These are phyloP conservation scores for Dendrothele bispora DNA, from an alignment of 768 basidiomycete species.

Conservation along the genomic window DNA sequence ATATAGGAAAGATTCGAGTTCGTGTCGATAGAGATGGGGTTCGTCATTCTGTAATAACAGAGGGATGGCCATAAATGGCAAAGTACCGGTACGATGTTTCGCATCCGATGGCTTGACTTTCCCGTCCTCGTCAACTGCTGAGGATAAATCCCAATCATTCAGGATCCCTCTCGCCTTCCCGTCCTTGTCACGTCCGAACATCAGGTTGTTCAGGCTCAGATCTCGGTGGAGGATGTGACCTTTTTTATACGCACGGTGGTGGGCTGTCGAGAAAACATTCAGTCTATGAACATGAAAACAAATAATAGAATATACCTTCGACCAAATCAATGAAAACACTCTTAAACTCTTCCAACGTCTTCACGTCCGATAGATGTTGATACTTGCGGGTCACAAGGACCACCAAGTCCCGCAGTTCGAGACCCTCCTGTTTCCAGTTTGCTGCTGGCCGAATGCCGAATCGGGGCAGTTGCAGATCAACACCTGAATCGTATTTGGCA, in stretches of 20 bases:
- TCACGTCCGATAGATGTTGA: background rate
- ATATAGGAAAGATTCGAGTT: constrained; percentile 6
- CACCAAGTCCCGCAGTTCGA: constrained; percentile 2
- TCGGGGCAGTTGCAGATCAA: no score
- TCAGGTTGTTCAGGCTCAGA: constrained; percentile 16
- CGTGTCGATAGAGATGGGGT: constrained; percentile 6
- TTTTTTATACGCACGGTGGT: constrained; percentile 5
- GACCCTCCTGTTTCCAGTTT: background rate
- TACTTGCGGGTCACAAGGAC: constrained; percentile 8
- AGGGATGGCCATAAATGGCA: constrained; percentile 13
- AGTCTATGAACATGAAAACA: background rate
- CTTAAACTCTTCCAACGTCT: constrained; percentile 8
- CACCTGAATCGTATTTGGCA: no score
- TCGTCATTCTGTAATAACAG: background rate
- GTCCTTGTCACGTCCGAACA: constrained; percentile 6
- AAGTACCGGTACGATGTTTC: constrained; percentile 10
- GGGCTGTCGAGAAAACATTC: background rate
- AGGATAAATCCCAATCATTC: constrained; percentile 10
- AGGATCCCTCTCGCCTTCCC: constrained; percentile 1
- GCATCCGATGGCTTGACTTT: background rate
- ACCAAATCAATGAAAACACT: constrained; percentile 12
- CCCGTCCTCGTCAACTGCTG: background rate
- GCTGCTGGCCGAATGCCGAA: background rate
- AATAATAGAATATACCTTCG: constrained; percentile 7
- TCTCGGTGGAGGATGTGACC: constrained; percentile 16